A percentile compares a stretch with the other conserved stretches of the same genome.
phyloP scores from a whole-genome alignment of 1,284 basidiomycete genomes.

The Boletus sp. region DNA sequence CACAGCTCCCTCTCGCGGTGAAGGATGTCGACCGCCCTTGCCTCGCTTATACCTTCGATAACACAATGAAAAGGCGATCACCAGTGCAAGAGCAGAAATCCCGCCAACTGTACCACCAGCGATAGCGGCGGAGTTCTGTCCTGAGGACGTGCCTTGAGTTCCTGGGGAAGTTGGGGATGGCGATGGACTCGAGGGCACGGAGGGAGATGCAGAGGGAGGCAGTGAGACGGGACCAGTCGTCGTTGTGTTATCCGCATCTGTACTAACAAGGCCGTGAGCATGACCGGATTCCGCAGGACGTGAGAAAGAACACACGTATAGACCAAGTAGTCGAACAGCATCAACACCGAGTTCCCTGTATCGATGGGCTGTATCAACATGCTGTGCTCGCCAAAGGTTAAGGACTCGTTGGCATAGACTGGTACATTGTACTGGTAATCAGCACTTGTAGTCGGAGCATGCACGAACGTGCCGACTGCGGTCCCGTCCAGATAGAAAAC shows the following conservation, averaged over 20 bases:
- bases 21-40: no score
- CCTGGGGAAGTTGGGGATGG: no score
- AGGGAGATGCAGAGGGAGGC: no score
- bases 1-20: no score
- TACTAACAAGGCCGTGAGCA: constrained; percentile 6
- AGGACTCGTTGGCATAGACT: constrained; percentile 12
- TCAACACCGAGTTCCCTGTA: background rate
- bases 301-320: constrained; percentile 10
- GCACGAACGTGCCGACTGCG: background rate
- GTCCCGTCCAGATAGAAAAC: constrained; percentile 12
- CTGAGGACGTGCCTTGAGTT: no score
- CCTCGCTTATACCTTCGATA: no score
- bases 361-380: constrained; percentile 4
- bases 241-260: background rate
- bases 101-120: no score
- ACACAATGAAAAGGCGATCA: no score
- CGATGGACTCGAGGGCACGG: no score
- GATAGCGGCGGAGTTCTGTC: no score
- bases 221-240: no score
- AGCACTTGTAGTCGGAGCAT: background rate
- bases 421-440: constrained; percentile 18
- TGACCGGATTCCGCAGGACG: accelerated
- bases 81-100: no score
- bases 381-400: constrained; percentile 9
- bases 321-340: constrained; percentile 19